These are phyloP conservation scores for Smallanthus sonchifolius DNA, from an alignment of 129 eudicot species.

Conservation along the genomic window DNA sequence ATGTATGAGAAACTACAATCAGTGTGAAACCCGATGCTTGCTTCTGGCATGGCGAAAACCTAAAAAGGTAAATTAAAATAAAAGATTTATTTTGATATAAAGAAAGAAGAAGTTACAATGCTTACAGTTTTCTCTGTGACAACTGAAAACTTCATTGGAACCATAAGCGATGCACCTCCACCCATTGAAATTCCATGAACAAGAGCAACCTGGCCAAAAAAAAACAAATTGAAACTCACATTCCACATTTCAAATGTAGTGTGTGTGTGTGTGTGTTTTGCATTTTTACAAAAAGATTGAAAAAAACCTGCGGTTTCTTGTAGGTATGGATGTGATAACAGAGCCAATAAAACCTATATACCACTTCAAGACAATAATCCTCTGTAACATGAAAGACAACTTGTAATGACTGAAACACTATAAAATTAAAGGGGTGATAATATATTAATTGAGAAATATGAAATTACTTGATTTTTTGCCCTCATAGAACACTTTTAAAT, in stretches of 20 bases:
- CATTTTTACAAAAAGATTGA: neutral
- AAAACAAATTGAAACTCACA: neutral
- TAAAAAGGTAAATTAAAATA: conserved; percentile 8
- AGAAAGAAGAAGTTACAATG: neutral
- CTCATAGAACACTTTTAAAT: conserved; percentile 76
- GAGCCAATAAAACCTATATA: conserved; percentile 96
- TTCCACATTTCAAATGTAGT: neutral
- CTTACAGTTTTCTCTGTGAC: conserved; percentile 92
- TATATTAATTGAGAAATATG: neutral
- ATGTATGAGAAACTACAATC: conserved; percentile 94
- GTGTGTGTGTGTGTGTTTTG: neutral
- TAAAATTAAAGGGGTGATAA: neutral
- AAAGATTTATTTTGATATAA: neutral
- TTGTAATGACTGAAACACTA: conserved; percentile 3
- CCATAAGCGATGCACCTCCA: conserved; percentile 99
- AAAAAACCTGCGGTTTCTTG: conserved; percentile 70
- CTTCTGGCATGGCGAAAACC: conserved; percentile 96
- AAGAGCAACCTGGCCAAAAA: conserved; percentile 67
- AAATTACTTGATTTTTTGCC: conserved; percentile 60
- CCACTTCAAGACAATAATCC: conserved; percentile 91
- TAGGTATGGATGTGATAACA: conserved; percentile 85
- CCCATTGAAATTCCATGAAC: conserved; percentile 97
- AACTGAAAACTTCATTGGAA: conserved; percentile 88
- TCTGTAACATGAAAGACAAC: conserved; percentile 38
- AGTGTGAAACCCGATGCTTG: conserved; percentile 86